Evolutionary conservation across 176 grass and related monocot species (phyloP).

Genomic region (Hyparrhenia diplandra): DNA sequence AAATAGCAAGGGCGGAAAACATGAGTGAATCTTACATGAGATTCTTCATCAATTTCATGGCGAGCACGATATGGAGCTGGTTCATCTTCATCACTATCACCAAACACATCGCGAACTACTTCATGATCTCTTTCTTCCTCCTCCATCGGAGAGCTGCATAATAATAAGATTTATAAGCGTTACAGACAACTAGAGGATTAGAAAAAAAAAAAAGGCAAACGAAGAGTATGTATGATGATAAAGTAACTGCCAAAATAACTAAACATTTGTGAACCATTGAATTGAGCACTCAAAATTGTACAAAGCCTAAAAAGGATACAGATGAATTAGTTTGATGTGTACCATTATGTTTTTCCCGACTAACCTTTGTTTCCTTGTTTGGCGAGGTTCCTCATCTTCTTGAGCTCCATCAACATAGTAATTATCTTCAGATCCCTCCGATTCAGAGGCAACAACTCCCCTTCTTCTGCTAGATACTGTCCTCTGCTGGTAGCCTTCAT

Average conservation of each 20-base stretch:
- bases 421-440: conserved; percentile 83
- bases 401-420: conserved; percentile 51
- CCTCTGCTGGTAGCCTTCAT: conserved; percentile 70
- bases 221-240: neutral
- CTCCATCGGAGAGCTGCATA: conserved; percentile 37
- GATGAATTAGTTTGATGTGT: conserved; percentile 14
- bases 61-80: conserved; percentile 52
- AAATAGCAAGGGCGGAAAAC: neutral
- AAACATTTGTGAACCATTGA: neutral
- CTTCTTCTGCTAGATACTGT: conserved; percentile 71
- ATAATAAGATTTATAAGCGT: conserved; percentile 23
- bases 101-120: conserved; percentile 92
- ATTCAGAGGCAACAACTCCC: conserved; percentile 68
- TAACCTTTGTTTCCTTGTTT: conserved; percentile 60
- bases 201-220: neutral
- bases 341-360: neutral
- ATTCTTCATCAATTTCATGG: conserved; percentile 72
- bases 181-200: conserved; percentile 14
- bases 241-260: conserved; percentile 5
- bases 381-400: conserved; percentile 52
- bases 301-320: conserved; percentile 6
- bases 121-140: conserved; percentile 64
- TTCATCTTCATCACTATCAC: conserved; percentile 95
- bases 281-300: neutral
- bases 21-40: conserved; percentile 54